phyloP scores from a whole-genome alignment of 2,329 filamentous ascomycete species.

The Thelonectria olida region DNA sequence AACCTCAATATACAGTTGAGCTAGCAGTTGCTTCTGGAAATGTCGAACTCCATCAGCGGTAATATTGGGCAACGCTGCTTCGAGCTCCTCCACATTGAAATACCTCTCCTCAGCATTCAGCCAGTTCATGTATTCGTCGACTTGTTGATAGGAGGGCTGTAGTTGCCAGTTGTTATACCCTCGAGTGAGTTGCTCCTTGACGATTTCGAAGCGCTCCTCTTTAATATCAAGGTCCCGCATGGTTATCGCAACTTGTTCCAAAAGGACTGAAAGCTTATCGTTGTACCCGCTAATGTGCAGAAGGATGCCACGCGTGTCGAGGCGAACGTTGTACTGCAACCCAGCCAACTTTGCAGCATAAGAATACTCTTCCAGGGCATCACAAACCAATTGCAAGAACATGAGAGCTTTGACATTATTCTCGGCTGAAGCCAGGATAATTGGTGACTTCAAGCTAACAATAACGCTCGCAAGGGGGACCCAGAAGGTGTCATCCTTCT shows the following conservation, averaged over 20 bases:
- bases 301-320: conserved; percentile 77
- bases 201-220: conserved; percentile 88
- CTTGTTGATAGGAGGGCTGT: conserved; percentile 88
- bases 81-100: conserved; percentile 82
- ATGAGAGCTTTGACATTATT: conserved; percentile 81
- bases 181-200: conserved; percentile 84
- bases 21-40: conserved; percentile 83
- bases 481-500: conserved; percentile 99
- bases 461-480: conserved; percentile 92
- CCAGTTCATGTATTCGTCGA: conserved; percentile 84
- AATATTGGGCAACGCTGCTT: conserved; percentile 78
- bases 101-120: conserved; percentile 76
- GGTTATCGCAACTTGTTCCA: conserved; percentile 87
- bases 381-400: conserved; percentile 86
- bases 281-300: conserved; percentile 91
- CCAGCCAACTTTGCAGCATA: conserved; percentile 97
- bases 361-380: conserved; percentile 90
- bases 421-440: conserved; percentile 81
- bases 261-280: conserved; percentile 89
- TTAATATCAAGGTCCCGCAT: conserved; percentile 87
- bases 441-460: conserved; percentile 80
- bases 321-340: conserved; percentile 80
- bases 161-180: conserved; percentile 88
- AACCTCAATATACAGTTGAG: conserved; percentile 87
- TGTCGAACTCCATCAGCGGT: conserved; percentile 77